Evolutionary conservation across 352 stramenopile genomes (phyloP).

Genomic region (Globisporangium rhizosaccharum): DNA sequence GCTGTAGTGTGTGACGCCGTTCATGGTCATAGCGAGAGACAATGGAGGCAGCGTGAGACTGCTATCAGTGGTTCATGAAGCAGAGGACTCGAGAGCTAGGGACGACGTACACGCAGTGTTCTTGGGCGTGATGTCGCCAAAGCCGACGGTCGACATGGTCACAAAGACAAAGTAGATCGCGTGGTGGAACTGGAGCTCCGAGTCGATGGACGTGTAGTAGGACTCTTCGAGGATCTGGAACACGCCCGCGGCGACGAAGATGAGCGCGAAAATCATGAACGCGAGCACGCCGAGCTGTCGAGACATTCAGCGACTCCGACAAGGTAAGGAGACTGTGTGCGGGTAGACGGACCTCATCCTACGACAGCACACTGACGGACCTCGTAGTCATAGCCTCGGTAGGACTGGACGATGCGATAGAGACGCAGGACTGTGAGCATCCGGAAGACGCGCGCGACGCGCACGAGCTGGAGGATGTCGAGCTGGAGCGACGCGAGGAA

Average conservation of each 20-base stretch:
- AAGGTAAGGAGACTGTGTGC: background rate
- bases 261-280: constrained; percentile 53
- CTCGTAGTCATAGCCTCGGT: constrained; percentile 58
- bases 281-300: constrained; percentile 35
- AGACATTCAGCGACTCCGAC: background rate
- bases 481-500: constrained; percentile 31
- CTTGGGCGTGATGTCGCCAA: constrained; percentile 49
- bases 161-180: constrained; percentile 69
- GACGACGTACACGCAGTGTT: constrained; percentile 30
- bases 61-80: too few species aligned
- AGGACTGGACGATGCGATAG: constrained; percentile 49
- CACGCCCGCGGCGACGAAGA: constrained; percentile 48
- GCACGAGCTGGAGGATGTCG: constrained; percentile 37
- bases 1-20: constrained; percentile 10
- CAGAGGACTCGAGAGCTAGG: too few species aligned
- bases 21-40: background rate
- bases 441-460: constrained; percentile 49
- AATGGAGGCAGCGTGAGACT: too few species aligned
- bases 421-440: constrained; percentile 49
- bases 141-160: constrained; percentile 57
- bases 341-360: too few species aligned
- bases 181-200: constrained; percentile 48
- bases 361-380: constrained; percentile 1
- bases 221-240: constrained; percentile 56
- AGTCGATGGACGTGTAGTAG: constrained; percentile 32